Percentiles rank a stretch among this genome's conserved stretches.
phyloP scores from a whole-genome alignment of 169 alveolate species.

The Plasmodium cynomolgi region DNA sequence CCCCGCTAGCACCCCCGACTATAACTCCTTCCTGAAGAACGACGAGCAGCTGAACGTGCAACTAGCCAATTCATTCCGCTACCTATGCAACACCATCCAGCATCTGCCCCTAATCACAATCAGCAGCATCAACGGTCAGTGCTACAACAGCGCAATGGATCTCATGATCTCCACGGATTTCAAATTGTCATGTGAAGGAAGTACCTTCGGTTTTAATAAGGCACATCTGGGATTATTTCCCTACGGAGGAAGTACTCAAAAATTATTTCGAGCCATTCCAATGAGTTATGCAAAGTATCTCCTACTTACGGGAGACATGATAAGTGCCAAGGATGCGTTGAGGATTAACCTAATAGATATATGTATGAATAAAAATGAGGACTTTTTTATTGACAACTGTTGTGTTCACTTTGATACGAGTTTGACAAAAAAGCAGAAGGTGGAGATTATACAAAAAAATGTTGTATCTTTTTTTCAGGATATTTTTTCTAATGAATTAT shows the following conservation, averaged over 20 bases:
- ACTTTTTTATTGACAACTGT: conserved; percentile 15
- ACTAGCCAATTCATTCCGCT: conserved; percentile 27
- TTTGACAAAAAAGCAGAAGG: conserved; percentile 11
- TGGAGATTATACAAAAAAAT: conserved; percentile 19
- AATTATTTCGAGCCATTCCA: conserved; percentile 36
- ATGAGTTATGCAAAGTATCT: conserved; percentile 46
- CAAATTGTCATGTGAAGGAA: conserved; percentile 17
- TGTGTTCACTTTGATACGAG: conserved; percentile 5
- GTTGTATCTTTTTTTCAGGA: conserved; percentile 16
- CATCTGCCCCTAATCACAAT: conserved; percentile 37
- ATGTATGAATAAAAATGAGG: conserved; percentile 26
- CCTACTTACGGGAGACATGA: conserved; percentile 31
- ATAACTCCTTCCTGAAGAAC: conserved; percentile 18
- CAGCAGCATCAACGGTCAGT: conserved; percentile 45
- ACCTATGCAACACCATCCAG: conserved; percentile 37
- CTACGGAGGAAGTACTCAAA: conserved; percentile 59
- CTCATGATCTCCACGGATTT: conserved; percentile 48
- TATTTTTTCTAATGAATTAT: conserved; percentile 3
- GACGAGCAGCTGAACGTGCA: conserved; percentile 42
- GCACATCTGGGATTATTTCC: conserved; percentile 47
- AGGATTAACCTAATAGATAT: conserved; percentile 45
- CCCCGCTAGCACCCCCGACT: conserved; percentile 1
- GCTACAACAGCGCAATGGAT: conserved; percentile 51
- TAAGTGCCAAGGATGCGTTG: conserved; percentile 36
- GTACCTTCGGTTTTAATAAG: conserved; percentile 58